Conservation (phyloP, 148 eudicot species). For the Euryodendron excelsum region DNA sequence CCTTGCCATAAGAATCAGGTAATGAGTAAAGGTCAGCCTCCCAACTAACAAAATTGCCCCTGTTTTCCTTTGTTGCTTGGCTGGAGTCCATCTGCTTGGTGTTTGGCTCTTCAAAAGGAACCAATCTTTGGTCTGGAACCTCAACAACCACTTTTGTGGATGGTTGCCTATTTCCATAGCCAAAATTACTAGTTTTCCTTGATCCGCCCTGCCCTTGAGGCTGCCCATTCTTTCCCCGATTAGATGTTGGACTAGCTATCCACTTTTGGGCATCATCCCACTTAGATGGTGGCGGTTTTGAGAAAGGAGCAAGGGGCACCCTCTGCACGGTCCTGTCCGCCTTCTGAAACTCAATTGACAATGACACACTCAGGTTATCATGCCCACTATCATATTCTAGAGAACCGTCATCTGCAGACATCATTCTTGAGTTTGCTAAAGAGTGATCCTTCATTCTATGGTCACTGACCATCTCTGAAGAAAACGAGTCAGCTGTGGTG, state of each 20-base stretch:
- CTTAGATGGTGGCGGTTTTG: constrained; percentile 74
- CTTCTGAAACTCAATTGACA: constrained; percentile 63
- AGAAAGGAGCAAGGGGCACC: constrained; percentile 50
- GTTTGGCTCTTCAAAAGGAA: constrained; percentile 65
- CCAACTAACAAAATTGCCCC: constrained; percentile 40
- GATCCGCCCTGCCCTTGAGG: constrained; percentile 26
- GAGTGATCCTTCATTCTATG: constrained; percentile 17
- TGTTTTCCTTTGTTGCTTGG: constrained; percentile 34
- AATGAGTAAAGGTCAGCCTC: constrained; percentile 38
- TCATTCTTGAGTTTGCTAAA: constrained; percentile 24
- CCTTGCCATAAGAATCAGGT: constrained; percentile 37
- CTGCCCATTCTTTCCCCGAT: constrained; percentile 40
- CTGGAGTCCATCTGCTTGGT: constrained; percentile 53
- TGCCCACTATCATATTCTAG: constrained; percentile 41
- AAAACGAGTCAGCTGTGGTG: constrained; percentile 8
- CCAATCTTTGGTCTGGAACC: constrained; percentile 51
- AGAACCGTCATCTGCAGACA: constrained; percentile 37
- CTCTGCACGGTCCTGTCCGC: constrained; percentile 48
- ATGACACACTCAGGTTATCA: constrained; percentile 31
- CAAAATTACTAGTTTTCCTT: constrained; percentile 36
- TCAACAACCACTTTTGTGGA: constrained; percentile 46
- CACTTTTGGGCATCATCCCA: constrained; percentile 90
- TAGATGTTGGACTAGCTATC: constrained; percentile 69
- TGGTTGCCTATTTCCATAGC: constrained; percentile 47
- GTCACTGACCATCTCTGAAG: constrained; percentile 10